phyloP scores from a whole-genome alignment of 192 early-diverging fungal species.

The Powellomyces hirtus region DNA sequence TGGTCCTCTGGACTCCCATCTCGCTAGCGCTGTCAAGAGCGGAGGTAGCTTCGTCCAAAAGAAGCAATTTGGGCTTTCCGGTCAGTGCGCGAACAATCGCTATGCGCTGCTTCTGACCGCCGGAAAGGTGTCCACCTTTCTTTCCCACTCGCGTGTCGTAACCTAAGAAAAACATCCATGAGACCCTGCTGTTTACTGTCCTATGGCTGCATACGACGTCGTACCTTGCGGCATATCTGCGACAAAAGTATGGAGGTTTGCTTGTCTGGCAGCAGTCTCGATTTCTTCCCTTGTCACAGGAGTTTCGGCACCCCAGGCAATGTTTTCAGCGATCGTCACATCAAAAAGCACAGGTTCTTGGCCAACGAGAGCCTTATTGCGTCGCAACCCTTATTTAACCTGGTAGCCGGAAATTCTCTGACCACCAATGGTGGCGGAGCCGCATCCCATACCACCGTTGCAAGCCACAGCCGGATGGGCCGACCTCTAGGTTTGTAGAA shows the following conservation, averaged over 20 bases:
- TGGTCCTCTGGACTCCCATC: background rate
- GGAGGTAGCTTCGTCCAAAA: background rate
- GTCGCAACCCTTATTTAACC: slow-evolving; percentile 3
- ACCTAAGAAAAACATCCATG: too few species aligned
- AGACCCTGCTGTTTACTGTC: too few species aligned
- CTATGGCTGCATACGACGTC: too few species aligned
- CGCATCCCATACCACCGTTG: slow-evolving; percentile 60
- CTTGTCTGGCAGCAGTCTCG: slow-evolving; percentile 48
- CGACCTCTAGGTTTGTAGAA: too few species aligned
- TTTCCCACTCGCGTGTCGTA: too few species aligned
- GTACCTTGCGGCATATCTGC: slow-evolving; percentile 53
- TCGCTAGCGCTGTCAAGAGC: background rate
- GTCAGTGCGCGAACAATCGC: too few species aligned
- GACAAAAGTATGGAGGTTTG: slow-evolving; percentile 78
- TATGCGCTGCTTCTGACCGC: too few species aligned
- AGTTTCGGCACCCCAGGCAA: slow-evolving; percentile 61
- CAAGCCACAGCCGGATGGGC: slow-evolving; percentile 77
- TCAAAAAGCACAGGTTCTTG: slow-evolving; percentile 82
- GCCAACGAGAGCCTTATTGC: background rate
- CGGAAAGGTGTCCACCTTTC: too few species aligned
- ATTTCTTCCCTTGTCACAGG: slow-evolving; percentile 58
- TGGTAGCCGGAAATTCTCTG: slow-evolving; percentile 40
- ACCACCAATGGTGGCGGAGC: slow-evolving; percentile 69
- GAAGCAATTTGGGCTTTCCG: too few species aligned
- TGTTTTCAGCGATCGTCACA: slow-evolving; percentile 88